Base-by-base conservation (phyloP, 2,329 filamentous ascomycete species). In the Trichoderma afroharzianum region DNA sequence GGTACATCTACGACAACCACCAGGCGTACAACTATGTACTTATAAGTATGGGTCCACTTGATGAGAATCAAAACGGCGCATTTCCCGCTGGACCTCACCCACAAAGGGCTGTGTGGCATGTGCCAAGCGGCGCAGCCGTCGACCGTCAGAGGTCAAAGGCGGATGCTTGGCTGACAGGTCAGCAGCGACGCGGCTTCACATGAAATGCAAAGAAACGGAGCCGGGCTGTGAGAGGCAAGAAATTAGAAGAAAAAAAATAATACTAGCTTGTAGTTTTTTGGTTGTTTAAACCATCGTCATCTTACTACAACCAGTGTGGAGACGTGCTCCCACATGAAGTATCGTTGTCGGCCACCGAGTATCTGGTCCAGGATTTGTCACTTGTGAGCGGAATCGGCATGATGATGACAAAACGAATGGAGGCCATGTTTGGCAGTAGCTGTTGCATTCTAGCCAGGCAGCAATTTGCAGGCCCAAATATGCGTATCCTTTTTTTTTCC, bases 1-100 rank as follows among this genome's bases (percentile, higher is more conserved):
- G 33, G 47, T 55, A 30, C 47, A 64, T 50, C 59, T 62, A 62
- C 43, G 24, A 39, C 50, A 18, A 32, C 36, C 50, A 18, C 14
- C 36, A 50, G 62, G 62, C 55, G 61, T 64, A 70, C 62, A 70
- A 30, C 26, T 33, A 62, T 39, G 67, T 69, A 69, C 66, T 61
- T 68, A 43, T 50, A 59, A 68, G 64, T 68, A 61, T 59, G 64
- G 71, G 28, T 70, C 71, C 71, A 72, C 71, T 58, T 26, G 43
- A 61, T 47, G 59, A 61, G 61, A 36, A 64, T 21, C 58, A 53
- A 53, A 63, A 55, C 33, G 39, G 39, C 39, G 39, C 39, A 43
- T 43, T 59, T 64, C 47, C 67, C 71, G 59, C 67, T 61, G 55
- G 18, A 15, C 26, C 68, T 53, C 66, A 50, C 50, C 66, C 71